Conservation (phyloP, 768 basidiomycete genomes). For the Rhodosporidiobolus odoratus region DNA sequence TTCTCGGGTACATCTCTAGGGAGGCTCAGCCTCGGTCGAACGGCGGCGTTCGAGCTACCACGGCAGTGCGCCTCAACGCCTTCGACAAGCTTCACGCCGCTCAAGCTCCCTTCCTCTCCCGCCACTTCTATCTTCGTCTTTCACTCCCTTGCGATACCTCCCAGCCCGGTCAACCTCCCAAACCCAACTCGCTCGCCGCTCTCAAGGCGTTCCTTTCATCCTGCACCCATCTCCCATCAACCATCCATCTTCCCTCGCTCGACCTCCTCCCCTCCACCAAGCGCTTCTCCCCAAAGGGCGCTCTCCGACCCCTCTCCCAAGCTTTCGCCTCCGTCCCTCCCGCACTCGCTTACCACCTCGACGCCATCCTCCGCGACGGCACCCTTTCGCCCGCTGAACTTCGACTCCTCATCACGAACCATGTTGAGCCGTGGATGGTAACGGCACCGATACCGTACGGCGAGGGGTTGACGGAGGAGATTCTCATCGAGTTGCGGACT, state of each 20-base stretch:
- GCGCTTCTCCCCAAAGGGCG: background rate
- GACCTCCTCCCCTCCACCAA: background rate
- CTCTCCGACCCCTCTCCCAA: background rate
- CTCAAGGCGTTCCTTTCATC: background rate
- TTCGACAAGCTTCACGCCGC: slow-evolving; percentile 9
- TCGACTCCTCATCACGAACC: background rate
- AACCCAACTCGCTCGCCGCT: background rate
- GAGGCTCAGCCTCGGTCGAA: no score
- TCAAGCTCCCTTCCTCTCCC: background rate
- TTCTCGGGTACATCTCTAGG: background rate
- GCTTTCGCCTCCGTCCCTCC: background rate
- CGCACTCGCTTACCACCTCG: slow-evolving; percentile 15
- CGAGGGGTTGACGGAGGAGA: slow-evolving; percentile 1
- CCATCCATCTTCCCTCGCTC: background rate
- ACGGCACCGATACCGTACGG: background rate
- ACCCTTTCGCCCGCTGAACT: slow-evolving; percentile 7
- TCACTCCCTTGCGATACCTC: background rate
- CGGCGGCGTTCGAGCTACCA: background rate
- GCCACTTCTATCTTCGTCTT: background rate
- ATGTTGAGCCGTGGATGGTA: background rate
- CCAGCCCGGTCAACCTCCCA: background rate
- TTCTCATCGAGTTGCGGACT: slow-evolving; percentile 24
- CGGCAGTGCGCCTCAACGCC: background rate
- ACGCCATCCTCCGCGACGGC: slow-evolving; percentile 14
- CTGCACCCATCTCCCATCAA: background rate